A percentile compares a stretch with the other conserved stretches of the same genome.
These are phyloP conservation scores for Exophiala xenobiotica DNA, from an alignment of 2,329 filamentous ascomycete genomes.

Conservation along the genomic window DNA sequence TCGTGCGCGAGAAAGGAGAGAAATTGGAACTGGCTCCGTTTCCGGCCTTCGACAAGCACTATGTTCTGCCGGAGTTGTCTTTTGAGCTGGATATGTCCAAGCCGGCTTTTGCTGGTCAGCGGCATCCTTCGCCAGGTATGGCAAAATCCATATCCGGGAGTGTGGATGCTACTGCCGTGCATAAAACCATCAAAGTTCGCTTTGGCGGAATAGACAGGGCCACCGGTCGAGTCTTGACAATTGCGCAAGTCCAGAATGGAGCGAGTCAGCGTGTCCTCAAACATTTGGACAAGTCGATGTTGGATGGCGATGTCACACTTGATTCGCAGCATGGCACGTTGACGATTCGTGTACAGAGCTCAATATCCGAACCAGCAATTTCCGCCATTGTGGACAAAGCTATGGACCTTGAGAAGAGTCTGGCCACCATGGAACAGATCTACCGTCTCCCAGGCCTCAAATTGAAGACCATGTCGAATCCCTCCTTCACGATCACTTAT, in stretches of 20 bases:
- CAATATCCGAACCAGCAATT: slow-evolving; percentile 19
- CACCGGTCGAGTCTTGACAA: slow-evolving; percentile 5
- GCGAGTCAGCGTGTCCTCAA: slow-evolving; percentile 19
- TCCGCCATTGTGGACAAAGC: slow-evolving; percentile 20
- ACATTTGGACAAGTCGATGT: slow-evolving; percentile 17
- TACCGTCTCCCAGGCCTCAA: slow-evolving; percentile 19
- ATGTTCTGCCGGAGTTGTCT: slow-evolving; percentile 18
- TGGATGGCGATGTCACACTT: slow-evolving; percentile 22
- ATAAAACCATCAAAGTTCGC: slow-evolving; percentile 16
- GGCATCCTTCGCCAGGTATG: neutral
- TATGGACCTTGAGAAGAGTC: slow-evolving; percentile 24
- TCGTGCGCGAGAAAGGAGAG: slow-evolving; percentile 10
- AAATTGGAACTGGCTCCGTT: slow-evolving; percentile 19
- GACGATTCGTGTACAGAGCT: slow-evolving; percentile 17
- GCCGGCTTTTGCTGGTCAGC: neutral
- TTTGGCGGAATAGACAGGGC: slow-evolving; percentile 21
- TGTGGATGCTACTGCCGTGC: neutral
- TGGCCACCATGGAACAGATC: slow-evolving; percentile 25
- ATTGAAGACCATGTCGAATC: slow-evolving; percentile 20
- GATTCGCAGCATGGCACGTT: slow-evolving; percentile 15
- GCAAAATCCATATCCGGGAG: neutral
- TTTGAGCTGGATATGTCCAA: slow-evolving; percentile 19
- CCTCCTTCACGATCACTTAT: slow-evolving; percentile 24
- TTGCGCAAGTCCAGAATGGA: slow-evolving; percentile 16
- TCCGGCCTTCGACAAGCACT: slow-evolving; percentile 16